Evolutionary conservation across 805 yeast species (phyloP), one percentile per base, ranked within the genome.

Genomic region (Ogataea paraovalis): DNA sequence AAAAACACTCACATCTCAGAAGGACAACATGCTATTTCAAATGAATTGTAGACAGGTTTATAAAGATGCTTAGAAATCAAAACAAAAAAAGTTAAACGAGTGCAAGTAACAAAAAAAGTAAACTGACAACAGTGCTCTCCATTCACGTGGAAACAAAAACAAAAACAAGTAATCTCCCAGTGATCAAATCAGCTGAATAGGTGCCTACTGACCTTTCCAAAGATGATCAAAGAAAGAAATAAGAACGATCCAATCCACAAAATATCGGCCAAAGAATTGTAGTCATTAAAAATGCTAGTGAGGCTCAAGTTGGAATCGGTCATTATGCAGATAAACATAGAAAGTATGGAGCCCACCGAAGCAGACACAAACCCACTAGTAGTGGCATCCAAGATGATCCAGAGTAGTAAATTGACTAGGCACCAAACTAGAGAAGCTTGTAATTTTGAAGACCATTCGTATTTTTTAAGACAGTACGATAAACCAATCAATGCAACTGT

Each of bases 381-480:
- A 6, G 62, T 48, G 4, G 59, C 51, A 42, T 71, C 64, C 14
- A 62, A 44, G 6, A 65, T 43, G 38, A 79, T 59, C 90, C 92
- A 85, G 28, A 85, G 68, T 4, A 85, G 77, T 0, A 85, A 77
- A 63, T 82, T 83, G 46, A 83, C 67, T 20, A 80, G 63, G 12
- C 80, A 69, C 85, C 88, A 84, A 3, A 82, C 72, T 39, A 78
- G 66, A 3, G 85, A 74, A 12, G 85, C 83, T 57, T 86, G 90
- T 39, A 80, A 65, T 18, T 82, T 74, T 0, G 85, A 76, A 42
- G 74, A 66, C 92, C 92, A 85, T 56, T 82, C 84, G 34, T 83
- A 70, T 53, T 79, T 81, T 55, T 87, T 74, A 30, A 86, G 74
- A 21, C 88, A 89, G 58, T 81, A 85, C 4, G 82, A 74, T 32